Percentiles rank a stretch among this genome's conserved stretches.
Evolutionary conservation across 2,329 filamentous ascomycete species (phyloP).

Genomic region (Alternaria brassicae): DNA sequence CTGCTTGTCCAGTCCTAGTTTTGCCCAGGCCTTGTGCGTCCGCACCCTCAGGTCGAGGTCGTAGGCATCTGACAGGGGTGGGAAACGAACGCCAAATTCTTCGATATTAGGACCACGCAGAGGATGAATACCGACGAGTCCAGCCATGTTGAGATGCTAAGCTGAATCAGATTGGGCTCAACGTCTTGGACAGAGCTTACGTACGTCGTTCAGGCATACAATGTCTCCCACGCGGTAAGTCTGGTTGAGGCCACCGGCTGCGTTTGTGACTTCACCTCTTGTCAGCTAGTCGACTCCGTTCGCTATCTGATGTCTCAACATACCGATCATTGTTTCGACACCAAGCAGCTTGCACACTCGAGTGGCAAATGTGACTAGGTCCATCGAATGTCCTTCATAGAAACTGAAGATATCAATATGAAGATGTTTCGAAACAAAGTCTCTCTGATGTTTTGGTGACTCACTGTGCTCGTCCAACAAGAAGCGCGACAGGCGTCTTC

Average conservation of each 20-base stretch:
- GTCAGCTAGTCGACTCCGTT: slow-evolving; percentile 20
- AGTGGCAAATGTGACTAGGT: slow-evolving; percentile 68
- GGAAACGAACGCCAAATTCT: slow-evolving; percentile 68
- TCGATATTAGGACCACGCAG: slow-evolving; percentile 68
- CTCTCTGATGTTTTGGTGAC: slow-evolving; percentile 36
- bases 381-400: slow-evolving; percentile 71
- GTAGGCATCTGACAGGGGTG: slow-evolving; percentile 70
- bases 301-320: slow-evolving; percentile 19
- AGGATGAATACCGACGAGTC: slow-evolving; percentile 67
- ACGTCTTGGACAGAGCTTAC: slow-evolving; percentile 19
- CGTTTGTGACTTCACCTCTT: slow-evolving; percentile 65
- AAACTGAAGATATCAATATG: slow-evolving; percentile 57
- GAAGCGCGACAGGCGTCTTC: slow-evolving; percentile 65
- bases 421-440: neutral
- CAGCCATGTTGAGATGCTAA: slow-evolving; percentile 69
- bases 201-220: slow-evolving; percentile 69
- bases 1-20: slow-evolving; percentile 55
- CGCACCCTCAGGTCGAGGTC: slow-evolving; percentile 66
- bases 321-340: slow-evolving; percentile 65
- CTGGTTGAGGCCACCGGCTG: slow-evolving; percentile 70
- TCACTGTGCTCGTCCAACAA: slow-evolving; percentile 71
- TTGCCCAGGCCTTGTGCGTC: slow-evolving; percentile 64
- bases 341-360: slow-evolving; percentile 69
- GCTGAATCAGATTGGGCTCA: slow-evolving; percentile 15
- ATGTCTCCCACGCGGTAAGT: slow-evolving; percentile 70